Evolutionary conservation across 2,329 filamentous ascomycete genomes (phyloP), one percentile per base, ranked within the genome.

Genomic region (Trichoderma hamatum): DNA sequence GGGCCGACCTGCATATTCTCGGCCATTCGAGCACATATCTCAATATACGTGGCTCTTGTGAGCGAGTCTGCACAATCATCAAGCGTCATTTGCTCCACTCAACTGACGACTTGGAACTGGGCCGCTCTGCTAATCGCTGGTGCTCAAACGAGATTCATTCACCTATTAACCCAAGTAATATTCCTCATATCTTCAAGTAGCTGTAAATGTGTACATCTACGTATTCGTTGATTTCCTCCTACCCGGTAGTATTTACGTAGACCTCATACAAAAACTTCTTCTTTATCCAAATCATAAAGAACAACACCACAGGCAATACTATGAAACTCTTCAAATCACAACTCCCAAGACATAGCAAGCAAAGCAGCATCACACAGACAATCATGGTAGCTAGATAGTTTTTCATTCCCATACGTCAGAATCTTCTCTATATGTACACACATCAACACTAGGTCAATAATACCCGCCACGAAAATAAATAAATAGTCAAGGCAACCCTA

Each of bases 401-500:
- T 34, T 34, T 66, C 52, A 34, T 58, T 66, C 28, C 63, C 28
- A 49, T 56, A 46, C 63, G n/a, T 58, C 52, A 56, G 6, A 49
- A 58, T 46, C 63, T 58, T 55, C 28, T 66, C 63, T 66, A 66
- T 66, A 66, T 58, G 21, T 56, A 66, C 52, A 66, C n/a, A 58
- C 63, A 65, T 46, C 36, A 34, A 46, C 52, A 62, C n/a, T 34
- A 56, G 34, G 26, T 30, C 9, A 52, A n/a, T n/a, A 66, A 24
- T 49, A 49, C 26, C 26, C 52, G 36, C 52, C 52, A 58, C 32
- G 36, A 49, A 49, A 66, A 19, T 16, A 43, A 19, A 43, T 9
- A 43, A 43, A 43, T n/a, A 43, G 19, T 43, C 16, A 43, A 43
- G 39, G 9, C 39, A 43, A 4, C 52, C 63, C 63, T 21, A 46